Evolutionary conservation across 2,329 filamentous ascomycete genomes (phyloP), one percentile per base, ranked within the genome.

Genomic region (Botryotinia convoluta): DNA sequence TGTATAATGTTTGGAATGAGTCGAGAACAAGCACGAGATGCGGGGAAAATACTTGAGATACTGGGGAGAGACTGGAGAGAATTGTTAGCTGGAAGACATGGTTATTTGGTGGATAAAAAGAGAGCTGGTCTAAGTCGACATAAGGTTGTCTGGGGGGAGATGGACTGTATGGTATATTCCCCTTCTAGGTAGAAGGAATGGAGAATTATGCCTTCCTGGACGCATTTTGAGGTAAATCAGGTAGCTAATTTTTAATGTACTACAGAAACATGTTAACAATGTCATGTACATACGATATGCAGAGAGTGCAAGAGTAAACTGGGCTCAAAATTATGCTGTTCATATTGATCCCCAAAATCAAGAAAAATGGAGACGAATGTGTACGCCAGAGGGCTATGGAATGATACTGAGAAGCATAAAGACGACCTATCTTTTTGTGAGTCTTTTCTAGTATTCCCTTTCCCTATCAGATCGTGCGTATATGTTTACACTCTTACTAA

Each of bases 371-470:
- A 82, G 83, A 22, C 87, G 91, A 65, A 84, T 97, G 59, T 88
- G 92, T 84, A 90, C 87, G 22, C 89, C 91, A 0, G 86, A 84
- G 37, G 87, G 87, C 1, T 84, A 90, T 29, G 94, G 95, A 0
- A 81, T 97, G 72, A 96, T 97, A 74, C 83, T 97, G 79, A 88
- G 90, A 78, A 93, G 90, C 77, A 94, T 97, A 77, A 92, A 88
- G 78, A 91, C 92, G 0, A 91, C 97, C 77, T 97, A 92, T 83
- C 97, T 97, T 84, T 94, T 97, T 83, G 93, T 96, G 81, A 76
- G 91, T 86, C 29, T 54, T 44, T 32, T 60, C 22, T 35, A 29
- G 37, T 35, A 26, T 60, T 54, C 51, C 61, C 32, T 44, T 44
- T 32, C 63, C 69, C 35, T 51, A 44, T 20, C 48, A 16, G 22